Evolutionary conservation across 2,329 filamentous ascomycete genomes (phyloP), one percentile per base, ranked within the genome.

Genomic region (Hymenoscyphus albidus): DNA sequence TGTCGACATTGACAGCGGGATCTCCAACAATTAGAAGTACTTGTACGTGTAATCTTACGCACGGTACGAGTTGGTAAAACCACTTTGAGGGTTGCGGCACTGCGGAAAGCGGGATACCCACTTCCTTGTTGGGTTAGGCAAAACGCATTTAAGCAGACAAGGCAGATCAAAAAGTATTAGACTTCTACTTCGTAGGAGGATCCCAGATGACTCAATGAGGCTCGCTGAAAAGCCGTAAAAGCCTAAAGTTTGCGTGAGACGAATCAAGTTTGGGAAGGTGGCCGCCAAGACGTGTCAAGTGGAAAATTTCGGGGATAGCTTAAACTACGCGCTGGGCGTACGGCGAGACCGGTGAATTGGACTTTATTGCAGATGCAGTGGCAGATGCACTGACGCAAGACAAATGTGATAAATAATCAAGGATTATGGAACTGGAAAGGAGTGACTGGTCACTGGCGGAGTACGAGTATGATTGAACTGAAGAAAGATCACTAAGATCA

Each of bases 211-310:
- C 27, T 3, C 22, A 18, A 57, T 57, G 54, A 31, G 32, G 32
- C 54, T 31, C 54, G 35, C 35, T 38, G 13, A 32, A 57, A 31
- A 35, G 12, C 7, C 10, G 54, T 27, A 35, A 32, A 32, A 31
- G 27, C 27, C 27, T 27, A 27, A 27, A 27, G 27, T 57, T 57
- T 27, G 54, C 14, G 14, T 51, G 59, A 48, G 59, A 61, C 59
- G 32, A 42, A n/a, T 35, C 9, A 7, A 31, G 59, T 61, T 61
- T 61, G 42, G 59, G 40, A 31, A 54, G n/a, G 16, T 31, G 59
- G 12, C 16, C 22, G 42, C 59, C 59, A 61, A 61, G 59, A 61
- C 32, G 59, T 61, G 58, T 59, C 58, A 59, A 44, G 42, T 27
- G 44, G 44, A n/a, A 18, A 18, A 6, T 48, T 22, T 18, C 7